Evolutionary conservation across 1,284 basidiomycete genomes (phyloP).

Genomic region (Cryptococcus sp.): DNA sequence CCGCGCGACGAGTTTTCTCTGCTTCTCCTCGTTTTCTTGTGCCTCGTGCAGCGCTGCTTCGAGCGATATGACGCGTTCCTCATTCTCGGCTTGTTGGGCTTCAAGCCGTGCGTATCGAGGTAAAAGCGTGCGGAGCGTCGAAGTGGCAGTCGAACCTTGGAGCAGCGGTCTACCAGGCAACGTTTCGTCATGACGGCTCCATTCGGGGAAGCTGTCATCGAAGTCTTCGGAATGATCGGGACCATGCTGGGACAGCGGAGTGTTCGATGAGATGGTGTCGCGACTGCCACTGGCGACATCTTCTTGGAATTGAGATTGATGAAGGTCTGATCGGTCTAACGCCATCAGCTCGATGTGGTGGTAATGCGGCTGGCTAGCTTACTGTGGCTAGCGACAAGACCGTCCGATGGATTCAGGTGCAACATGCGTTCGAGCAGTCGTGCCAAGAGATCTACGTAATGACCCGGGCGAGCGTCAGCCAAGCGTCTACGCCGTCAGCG

Average conservation of each 20-base stretch:
- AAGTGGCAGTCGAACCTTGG: neutral
- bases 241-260: neutral
- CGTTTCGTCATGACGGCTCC: too few relatives aligned
- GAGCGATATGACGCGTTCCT: constrained; percentile 33
- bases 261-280: neutral
- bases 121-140: neutral
- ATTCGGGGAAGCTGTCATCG: too few relatives aligned
- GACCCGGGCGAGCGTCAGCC: neutral
- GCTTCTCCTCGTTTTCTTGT: constrained; percentile 38
- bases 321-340: constrained; percentile 13
- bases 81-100: constrained; percentile 31
- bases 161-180: neutral
- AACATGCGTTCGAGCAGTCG: neutral
- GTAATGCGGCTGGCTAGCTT: constrained; percentile 23
- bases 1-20: constrained; percentile 39
- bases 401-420: constrained; percentile 20
- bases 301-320: constrained; percentile 3
- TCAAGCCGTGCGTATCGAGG: constrained; percentile 12
- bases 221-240: too few relatives aligned
- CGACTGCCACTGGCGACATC: neutral
- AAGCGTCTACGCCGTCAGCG: neutral
- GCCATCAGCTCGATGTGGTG: constrained; percentile 2
- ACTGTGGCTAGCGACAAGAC: constrained; percentile 34
- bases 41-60: constrained; percentile 44
- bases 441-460: neutral